phyloP scores from a whole-genome alignment of 352 stramenopile genomes.

The Blastocystis sp. region DNA sequence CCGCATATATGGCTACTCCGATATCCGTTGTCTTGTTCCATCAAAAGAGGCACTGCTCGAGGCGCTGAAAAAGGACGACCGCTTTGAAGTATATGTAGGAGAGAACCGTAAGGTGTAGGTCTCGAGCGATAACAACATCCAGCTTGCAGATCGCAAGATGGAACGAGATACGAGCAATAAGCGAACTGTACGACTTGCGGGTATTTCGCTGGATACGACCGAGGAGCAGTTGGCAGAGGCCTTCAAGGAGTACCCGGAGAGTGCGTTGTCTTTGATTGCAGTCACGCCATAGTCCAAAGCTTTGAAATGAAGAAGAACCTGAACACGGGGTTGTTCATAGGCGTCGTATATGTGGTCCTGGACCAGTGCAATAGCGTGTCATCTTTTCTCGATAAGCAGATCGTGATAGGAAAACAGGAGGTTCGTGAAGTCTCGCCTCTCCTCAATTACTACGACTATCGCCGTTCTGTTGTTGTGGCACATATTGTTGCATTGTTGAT shows the following conservation, averaged over 20 bases:
- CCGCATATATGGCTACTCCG: background rate
- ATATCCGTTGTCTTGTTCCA: background rate
- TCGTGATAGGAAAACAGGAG: background rate
- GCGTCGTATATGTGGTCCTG: slow-evolving; percentile 4
- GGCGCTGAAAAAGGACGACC: background rate
- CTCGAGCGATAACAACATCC: background rate
- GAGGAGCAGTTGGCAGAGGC: background rate
- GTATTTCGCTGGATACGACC: background rate
- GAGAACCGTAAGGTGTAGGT: background rate
- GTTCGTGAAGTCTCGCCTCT: background rate
- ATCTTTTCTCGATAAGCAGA: background rate
- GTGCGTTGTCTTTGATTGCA: background rate
- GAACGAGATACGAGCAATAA: background rate
- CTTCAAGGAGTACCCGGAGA: background rate
- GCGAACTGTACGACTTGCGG: background rate
- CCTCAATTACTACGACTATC: background rate
- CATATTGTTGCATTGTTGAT: background rate
- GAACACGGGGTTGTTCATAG: background rate
- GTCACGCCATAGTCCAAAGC: background rate
- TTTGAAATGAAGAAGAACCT: background rate
- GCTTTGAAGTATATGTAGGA: background rate
- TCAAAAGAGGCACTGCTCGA: background rate
- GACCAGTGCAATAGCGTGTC: background rate
- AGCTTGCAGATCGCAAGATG: background rate
- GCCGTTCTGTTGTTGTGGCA: background rate